Evolutionary conservation across 1,284 basidiomycete genomes (phyloP).

Genomic region (Cutaneotrichosporon mucoides): DNA sequence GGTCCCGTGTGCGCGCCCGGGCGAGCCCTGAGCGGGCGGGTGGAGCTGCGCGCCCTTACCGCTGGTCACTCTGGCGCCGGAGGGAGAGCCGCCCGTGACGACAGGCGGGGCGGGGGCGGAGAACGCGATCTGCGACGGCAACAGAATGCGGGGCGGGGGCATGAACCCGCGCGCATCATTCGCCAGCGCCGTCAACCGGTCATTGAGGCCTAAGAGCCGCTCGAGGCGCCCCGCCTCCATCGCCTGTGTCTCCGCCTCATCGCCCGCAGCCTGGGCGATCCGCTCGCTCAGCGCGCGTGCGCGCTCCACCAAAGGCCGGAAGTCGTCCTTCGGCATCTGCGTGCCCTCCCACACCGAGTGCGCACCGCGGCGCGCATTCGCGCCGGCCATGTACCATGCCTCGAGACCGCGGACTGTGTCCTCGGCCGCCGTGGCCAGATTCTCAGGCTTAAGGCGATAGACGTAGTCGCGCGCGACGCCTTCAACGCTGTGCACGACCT

Average conservation of each 20-base stretch:
- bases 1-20: neutral
- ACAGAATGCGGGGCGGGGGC: conserved; percentile 36
- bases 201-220: conserved; percentile 66
- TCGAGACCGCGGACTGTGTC: conserved; percentile 46
- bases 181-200: conserved; percentile 58
- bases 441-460: conserved; percentile 53
- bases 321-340: conserved; percentile 42
- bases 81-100: conserved; percentile 3
- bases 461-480: conserved; percentile 45
- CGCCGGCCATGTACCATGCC: conserved; percentile 34
- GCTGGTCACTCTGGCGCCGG: too few relatives aligned
- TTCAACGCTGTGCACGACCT: conserved; percentile 35
- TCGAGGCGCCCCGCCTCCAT: conserved; percentile 51
- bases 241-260: neutral
- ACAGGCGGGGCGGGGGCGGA: conserved; percentile 16
- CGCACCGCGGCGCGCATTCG: conserved; percentile 4
- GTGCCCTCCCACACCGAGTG: conserved; percentile 42
- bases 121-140: conserved; percentile 37
- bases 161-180: conserved; percentile 37
- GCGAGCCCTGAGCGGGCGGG: too few relatives aligned
- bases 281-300: conserved; percentile 58
- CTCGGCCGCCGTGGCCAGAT: conserved; percentile 57
- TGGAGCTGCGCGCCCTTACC: too few relatives aligned
- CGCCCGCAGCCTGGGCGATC: conserved; percentile 56
- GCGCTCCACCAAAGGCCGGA: conserved; percentile 50